Conservation (phyloP, 768 basidiomycete genomes). For the Russula ochroleuca region DNA sequence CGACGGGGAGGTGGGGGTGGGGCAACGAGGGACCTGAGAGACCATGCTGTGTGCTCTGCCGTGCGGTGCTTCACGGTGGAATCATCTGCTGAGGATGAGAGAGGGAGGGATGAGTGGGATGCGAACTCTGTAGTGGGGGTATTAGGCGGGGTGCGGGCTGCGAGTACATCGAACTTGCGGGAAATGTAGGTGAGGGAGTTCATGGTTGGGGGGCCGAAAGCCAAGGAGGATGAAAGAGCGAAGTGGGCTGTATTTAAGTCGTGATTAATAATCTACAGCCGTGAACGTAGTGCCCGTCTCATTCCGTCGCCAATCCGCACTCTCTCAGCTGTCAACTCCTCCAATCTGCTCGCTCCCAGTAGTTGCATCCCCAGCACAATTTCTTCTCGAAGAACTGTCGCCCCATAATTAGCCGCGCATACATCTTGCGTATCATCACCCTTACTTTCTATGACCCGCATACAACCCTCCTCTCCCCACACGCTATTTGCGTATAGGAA, state of each 20-base stretch:
- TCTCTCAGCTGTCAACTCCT: conserved; percentile 38
- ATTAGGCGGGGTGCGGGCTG: conserved; percentile 55
- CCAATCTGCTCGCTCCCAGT: conserved; percentile 40
- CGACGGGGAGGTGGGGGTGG: conserved; percentile 24
- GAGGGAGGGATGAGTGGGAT: conserved; percentile 32
- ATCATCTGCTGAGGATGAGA: conserved; percentile 17
- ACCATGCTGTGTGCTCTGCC: conserved; percentile 19
- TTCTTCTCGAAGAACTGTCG: conserved; percentile 40
- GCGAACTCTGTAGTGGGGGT: conserved; percentile 44
- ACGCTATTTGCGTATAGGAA: conserved; percentile 41
- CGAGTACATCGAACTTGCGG: conserved; percentile 75
- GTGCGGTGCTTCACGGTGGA: neutral
- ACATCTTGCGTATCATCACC: neutral
- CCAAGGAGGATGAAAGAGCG: neutral
- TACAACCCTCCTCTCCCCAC: conserved; percentile 36
- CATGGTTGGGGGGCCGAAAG: conserved; percentile 41
- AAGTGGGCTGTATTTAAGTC: neutral
- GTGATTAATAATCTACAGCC: neutral
- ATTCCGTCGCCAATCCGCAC: conserved; percentile 31
- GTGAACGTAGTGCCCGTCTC: neutral
- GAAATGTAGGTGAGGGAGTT: conserved; percentile 80
- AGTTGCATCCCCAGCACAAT: conserved; percentile 41
- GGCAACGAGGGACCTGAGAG: conserved; percentile 28
- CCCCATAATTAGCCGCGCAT: neutral
- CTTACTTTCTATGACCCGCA: conserved; percentile 32